phyloP scores from a whole-genome alignment of 2,329 filamentous ascomycete genomes.

The Diaporthe eres region DNA sequence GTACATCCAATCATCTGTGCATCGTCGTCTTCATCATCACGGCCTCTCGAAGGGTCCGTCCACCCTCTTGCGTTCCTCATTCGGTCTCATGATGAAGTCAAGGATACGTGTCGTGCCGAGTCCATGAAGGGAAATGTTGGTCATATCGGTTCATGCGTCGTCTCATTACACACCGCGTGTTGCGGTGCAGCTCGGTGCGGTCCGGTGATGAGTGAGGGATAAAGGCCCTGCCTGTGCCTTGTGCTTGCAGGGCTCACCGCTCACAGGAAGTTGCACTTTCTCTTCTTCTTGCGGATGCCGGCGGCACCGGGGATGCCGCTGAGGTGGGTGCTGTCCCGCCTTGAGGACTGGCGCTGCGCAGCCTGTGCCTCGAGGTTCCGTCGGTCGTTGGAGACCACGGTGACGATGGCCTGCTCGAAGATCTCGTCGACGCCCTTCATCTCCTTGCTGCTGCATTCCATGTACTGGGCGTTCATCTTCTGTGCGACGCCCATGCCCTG shows the following conservation, averaged over 20 bases:
- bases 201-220: not conserved
- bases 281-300: conserved; percentile 79
- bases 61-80: conserved; percentile 2
- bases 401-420: conserved; percentile 92
- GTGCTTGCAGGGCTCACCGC: conserved; percentile 36
- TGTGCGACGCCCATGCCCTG: conserved; percentile 90
- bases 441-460: conserved; percentile 99
- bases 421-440: conserved; percentile 97
- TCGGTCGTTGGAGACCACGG: conserved; percentile 85
- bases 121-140: conserved; percentile 32
- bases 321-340: conserved; percentile 51
- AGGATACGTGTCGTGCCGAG: conserved; percentile 30
- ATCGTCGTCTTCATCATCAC: conserved; percentile 27
- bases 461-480: conserved; percentile 95
- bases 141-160: conserved; percentile 40
- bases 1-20: conserved; percentile 26
- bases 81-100: conserved; percentile 14
- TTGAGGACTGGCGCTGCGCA: conserved; percentile 53
- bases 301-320: conserved; percentile 54
- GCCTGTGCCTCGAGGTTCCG: conserved; percentile 71
- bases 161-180: conserved; percentile 31
- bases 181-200: conserved; percentile 9
- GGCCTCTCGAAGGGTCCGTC: conserved; percentile 16
- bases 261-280: conserved; percentile 85
- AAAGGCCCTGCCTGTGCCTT: not conserved